Conservation (phyloP, 176 grass and related monocot genomes). For the Eragrostis curvula region DNA sequence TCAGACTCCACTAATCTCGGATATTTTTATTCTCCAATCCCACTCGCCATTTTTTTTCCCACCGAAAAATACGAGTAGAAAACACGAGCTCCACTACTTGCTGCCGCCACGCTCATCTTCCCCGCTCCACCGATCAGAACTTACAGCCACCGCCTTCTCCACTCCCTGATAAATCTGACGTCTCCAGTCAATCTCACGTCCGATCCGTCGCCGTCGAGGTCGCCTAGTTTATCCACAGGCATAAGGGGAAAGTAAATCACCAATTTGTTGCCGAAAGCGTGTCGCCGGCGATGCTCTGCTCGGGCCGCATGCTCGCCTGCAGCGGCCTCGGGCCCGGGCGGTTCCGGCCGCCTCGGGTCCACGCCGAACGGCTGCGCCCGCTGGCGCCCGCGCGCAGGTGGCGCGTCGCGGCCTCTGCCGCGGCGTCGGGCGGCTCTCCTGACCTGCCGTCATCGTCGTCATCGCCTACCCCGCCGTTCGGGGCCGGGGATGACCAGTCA, state of each 20-base stretch:
- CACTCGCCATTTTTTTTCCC: conserved; percentile 38
- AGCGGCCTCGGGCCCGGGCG: conserved; percentile 44
- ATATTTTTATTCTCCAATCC: conserved; percentile 27
- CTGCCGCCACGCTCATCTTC: conserved; percentile 39
- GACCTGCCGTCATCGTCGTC: conserved; percentile 50
- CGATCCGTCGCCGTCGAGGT: conserved; percentile 32
- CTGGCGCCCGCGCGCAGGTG: conserved; percentile 51
- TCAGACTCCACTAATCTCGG: conserved; percentile 43
- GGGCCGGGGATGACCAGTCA: conserved; percentile 35
- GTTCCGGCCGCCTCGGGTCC: conserved; percentile 37
- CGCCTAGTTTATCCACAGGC: conserved; percentile 4
- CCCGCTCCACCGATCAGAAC: conserved; percentile 49
- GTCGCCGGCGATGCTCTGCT: conserved; percentile 73
- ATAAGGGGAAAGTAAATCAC: neutral
- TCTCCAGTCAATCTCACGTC: conserved; percentile 16
- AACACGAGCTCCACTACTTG: conserved; percentile 51
- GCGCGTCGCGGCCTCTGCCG: conserved; percentile 57
- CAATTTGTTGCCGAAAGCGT: neutral
- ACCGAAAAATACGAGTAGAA: conserved; percentile 15
- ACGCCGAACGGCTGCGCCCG: conserved; percentile 41
- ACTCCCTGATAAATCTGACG: conserved; percentile 26
- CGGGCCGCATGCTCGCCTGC: conserved; percentile 76
- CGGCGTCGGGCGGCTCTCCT: conserved; percentile 49
- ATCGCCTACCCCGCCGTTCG: conserved; percentile 48
- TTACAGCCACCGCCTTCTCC: conserved; percentile 21